Percentiles rank a stretch among this genome's conserved stretches.
Conservation (phyloP, 805 yeast genomes). For the Monosporozyma siamensis region DNA sequence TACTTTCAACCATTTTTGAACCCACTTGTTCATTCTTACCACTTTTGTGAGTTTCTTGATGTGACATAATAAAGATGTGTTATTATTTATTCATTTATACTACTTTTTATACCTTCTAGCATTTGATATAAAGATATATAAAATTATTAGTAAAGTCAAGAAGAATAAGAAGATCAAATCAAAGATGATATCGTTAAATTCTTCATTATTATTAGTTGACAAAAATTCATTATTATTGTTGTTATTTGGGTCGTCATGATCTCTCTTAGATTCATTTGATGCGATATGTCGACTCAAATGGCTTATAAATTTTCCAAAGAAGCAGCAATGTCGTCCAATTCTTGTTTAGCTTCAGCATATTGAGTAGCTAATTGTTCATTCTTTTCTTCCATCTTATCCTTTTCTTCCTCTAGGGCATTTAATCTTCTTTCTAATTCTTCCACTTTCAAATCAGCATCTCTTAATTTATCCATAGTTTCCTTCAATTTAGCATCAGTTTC, state of each 20-base stretch:
- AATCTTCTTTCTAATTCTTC: constrained; percentile 95
- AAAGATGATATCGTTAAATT: not conserved
- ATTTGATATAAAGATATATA: constrained; percentile 1
- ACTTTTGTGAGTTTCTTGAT: too few species aligned
- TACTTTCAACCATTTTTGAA: constrained; percentile 23
- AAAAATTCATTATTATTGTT: not conserved
- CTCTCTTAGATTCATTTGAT: too few species aligned
- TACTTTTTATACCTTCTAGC: not conserved
- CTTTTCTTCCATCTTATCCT: constrained; percentile 83
- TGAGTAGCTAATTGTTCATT: constrained; percentile 79
- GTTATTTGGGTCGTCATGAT: not conserved
- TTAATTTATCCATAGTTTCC: constrained; percentile 86
- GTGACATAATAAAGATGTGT: too few species aligned
- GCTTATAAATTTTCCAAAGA: constrained; percentile 62
- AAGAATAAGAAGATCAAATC: not conserved
- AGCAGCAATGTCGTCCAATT: constrained; percentile 92
- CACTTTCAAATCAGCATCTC: constrained; percentile 91
- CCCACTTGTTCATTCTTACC: constrained; percentile 15
- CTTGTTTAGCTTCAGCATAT: constrained; percentile 78
- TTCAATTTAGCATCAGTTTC: constrained; percentile 80
- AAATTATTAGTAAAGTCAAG: not conserved
- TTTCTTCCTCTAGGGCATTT: constrained; percentile 82
- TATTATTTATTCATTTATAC: too few species aligned
- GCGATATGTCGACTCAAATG: not conserved
- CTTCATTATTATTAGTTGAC: not conserved